Evolutionary conservation across 2,329 filamentous ascomycete species (phyloP).

Genomic region (Dendrostoma leiphaemia): DNA sequence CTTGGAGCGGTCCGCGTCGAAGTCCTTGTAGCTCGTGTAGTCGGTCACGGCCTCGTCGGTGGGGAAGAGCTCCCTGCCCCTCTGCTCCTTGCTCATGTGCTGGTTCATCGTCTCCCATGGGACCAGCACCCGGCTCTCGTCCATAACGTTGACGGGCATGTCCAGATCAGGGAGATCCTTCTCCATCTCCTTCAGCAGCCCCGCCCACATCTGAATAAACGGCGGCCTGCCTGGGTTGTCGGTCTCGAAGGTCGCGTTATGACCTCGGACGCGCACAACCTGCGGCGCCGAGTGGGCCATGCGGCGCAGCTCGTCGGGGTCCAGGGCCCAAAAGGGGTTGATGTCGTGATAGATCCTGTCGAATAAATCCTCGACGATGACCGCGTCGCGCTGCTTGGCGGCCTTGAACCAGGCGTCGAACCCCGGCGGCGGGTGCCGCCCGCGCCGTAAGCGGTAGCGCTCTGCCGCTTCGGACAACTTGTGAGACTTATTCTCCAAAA

Average conservation of each 20-base stretch:
- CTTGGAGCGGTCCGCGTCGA: slow-evolving; percentile 30
- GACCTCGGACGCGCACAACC: slow-evolving; percentile 46
- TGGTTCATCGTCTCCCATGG: slow-evolving; percentile 54
- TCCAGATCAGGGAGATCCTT: slow-evolving; percentile 60
- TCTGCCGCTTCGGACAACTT: slow-evolving; percentile 43
- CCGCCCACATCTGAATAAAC: slow-evolving; percentile 47
- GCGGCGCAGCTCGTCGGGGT: slow-evolving; percentile 31
- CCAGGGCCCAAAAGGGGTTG: slow-evolving; percentile 53
- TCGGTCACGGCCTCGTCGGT: slow-evolving; percentile 41
- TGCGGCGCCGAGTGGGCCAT: slow-evolving; percentile 41
- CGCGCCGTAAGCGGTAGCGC: slow-evolving; percentile 43
- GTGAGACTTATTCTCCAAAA: slow-evolving; percentile 39
- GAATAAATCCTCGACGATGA: slow-evolving; percentile 48
- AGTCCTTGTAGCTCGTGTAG: slow-evolving; percentile 37
- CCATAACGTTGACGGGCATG: slow-evolving; percentile 64
- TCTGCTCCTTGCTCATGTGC: slow-evolving; percentile 46
- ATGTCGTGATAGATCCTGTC: slow-evolving; percentile 54
- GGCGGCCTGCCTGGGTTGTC: slow-evolving; percentile 37
- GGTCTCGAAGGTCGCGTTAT: slow-evolving; percentile 37
- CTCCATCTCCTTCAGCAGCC: slow-evolving; percentile 50
- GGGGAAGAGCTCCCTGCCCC: slow-evolving; percentile 40
- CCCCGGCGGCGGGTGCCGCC: slow-evolving; percentile 47
- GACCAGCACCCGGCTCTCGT: slow-evolving; percentile 61
- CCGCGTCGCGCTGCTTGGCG: slow-evolving; percentile 38
- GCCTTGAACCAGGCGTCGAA: slow-evolving; percentile 47